Base-by-base conservation (phyloP, 768 basidiomycete species). In the Lyophyllum shimeji region DNA sequence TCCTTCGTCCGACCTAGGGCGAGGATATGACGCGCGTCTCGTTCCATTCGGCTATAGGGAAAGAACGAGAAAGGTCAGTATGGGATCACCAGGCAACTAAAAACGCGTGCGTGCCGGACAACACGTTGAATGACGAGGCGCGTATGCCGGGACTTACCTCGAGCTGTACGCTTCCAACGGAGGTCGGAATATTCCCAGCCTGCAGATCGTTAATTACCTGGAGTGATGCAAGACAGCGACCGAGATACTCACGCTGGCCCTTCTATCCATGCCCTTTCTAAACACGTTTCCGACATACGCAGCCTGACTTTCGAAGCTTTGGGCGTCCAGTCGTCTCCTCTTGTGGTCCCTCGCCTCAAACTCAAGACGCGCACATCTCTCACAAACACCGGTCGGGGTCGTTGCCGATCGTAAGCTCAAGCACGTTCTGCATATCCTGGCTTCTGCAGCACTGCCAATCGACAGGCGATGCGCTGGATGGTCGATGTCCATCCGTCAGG, bases 401-500 rank as follows among this genome's bases (percentile, higher is more conserved):
- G 13, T 18, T 6, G 24, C 23, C 20, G 52, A 20, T 39, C 52
- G 18, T 7, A 42, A 7, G 46, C 25, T 25, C 24, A 39, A 50
- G 46, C 60, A 60, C 47, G 44, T 40, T 15, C 21, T 2, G 25
- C 59, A 60, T 25, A 33, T 34, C 8, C 15, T 33, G 5, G 13
- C 18, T 13, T 34, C 43, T 12, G 20, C 37, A 12, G 45, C 7
- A 15, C 20, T 48, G 23, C 11, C 7, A 25, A 47, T 40, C 6
- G 21, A 24, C 20, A 21, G 42, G 1, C 11, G 25, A 42, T 23
- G 18, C 24, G 40, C 37, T 48, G 50, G 40, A 43, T 24, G 15
- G 25, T 12, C 42, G 8, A 55, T 34, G 25, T 55, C 58, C 53
- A 59, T 59, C 23, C 5, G 44, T 40, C 53, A 58, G 29, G 53